phyloP scores from a whole-genome alignment of 2,329 filamentous ascomycete genomes.

The Endoconidiophora laricicola region DNA sequence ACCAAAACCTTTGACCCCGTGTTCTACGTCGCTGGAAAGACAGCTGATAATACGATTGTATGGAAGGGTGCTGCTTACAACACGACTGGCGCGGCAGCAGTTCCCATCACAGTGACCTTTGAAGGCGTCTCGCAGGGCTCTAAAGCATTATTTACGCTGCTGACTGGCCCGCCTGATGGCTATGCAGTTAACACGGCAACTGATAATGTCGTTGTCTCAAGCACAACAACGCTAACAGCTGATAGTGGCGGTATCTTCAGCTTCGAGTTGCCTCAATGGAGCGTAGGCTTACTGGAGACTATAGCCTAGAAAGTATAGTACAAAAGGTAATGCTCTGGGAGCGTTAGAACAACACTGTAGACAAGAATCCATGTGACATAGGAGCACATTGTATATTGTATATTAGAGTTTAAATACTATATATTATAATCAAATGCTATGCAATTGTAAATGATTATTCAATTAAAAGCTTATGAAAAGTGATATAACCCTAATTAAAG shows the following conservation, averaged over 20 bases:
- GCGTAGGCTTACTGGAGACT: constrained; percentile 38
- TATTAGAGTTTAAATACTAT: too few species aligned
- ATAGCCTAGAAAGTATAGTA: background rate
- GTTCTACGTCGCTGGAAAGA: constrained; percentile 33
- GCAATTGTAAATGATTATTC: too few species aligned
- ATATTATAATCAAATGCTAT: too few species aligned
- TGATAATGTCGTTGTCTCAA: constrained; percentile 32
- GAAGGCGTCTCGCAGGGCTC: constrained; percentile 25
- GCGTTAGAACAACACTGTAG: too few species aligned
- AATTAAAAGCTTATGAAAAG: too few species aligned
- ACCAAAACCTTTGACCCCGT: constrained; percentile 27
- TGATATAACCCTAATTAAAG: too few species aligned
- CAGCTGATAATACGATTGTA: constrained; percentile 25
- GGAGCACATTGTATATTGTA: too few species aligned
- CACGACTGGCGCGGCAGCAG: constrained; percentile 26
- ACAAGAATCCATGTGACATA: too few species aligned
- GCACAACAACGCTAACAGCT: constrained; percentile 23
- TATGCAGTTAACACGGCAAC: constrained; percentile 28
- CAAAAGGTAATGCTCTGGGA: background rate
- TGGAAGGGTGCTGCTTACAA: constrained; percentile 39
- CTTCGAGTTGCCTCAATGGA: constrained; percentile 37
- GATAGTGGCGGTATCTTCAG: constrained; percentile 30
- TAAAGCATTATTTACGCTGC: constrained; percentile 27
- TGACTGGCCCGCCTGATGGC: constrained; percentile 27
- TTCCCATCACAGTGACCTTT: constrained; percentile 30